These are phyloP conservation scores for Geotrichum fermentans DNA, from an alignment of 1,139 yeast species.

Conservation along the genomic window DNA sequence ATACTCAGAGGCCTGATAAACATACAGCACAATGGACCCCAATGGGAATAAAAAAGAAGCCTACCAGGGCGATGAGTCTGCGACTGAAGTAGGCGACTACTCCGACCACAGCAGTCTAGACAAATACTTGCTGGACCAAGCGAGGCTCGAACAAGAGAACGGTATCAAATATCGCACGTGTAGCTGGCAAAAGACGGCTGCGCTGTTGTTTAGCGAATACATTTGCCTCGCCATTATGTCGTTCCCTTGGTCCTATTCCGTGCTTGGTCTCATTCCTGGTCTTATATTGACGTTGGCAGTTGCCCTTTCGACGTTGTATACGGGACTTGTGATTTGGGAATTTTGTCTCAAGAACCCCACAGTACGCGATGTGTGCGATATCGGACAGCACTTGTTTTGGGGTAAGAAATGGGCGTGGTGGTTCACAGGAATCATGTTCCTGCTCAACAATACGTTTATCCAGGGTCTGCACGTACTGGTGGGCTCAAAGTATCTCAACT, in stretches of 20 bases:
- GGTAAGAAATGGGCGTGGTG: constrained; percentile 52
- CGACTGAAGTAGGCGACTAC: not conserved
- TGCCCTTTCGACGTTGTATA: constrained; percentile 49
- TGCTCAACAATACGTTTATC: constrained; percentile 52
- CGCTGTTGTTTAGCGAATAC: constrained; percentile 55
- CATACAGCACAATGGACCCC: too few species aligned
- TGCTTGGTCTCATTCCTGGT: constrained; percentile 56
- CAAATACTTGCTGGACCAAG: constrained; percentile 31
- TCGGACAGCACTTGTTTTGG: constrained; percentile 55
- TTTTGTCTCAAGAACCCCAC: constrained; percentile 53
- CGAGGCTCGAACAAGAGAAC: constrained; percentile 32
- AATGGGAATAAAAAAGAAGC: too few species aligned
- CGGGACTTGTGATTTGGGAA: constrained; percentile 51
- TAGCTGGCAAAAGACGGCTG: constrained; percentile 57
- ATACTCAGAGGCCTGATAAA: too few species aligned
- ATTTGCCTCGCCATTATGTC: constrained; percentile 60
- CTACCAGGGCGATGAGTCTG: too few species aligned
- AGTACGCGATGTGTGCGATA: constrained; percentile 52
- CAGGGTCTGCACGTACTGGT: constrained; percentile 57
- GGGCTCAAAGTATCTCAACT: constrained; percentile 55
- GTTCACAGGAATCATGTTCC: constrained; percentile 51
- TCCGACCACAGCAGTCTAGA: constrained; percentile 25
- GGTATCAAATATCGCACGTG: constrained; percentile 49
- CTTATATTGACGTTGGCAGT: constrained; percentile 51
- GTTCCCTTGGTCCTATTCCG: constrained; percentile 61